These are phyloP conservation scores for Rusavskia elegans DNA, from an alignment of 495 filamentous ascomycete genomes.

Conservation along the genomic window DNA sequence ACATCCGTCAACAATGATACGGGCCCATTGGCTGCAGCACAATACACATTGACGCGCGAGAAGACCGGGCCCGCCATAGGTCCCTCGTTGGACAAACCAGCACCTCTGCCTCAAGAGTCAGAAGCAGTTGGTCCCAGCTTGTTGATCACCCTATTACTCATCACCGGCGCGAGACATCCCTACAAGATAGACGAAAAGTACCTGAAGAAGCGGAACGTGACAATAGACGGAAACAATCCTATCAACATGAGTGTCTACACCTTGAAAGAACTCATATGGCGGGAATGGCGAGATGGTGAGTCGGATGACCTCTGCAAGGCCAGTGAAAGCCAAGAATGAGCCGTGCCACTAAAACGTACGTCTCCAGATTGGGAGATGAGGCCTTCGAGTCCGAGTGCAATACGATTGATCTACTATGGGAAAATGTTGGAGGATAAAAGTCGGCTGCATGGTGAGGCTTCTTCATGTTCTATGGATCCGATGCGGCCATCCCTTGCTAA, in stretches of 20 bases:
- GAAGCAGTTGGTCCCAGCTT: conserved; percentile 30
- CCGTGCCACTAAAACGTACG: background rate
- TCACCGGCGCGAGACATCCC: conserved; percentile 70
- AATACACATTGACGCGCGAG: conserved; percentile 9
- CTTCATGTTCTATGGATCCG: too few relatives aligned
- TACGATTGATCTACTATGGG: conserved; percentile 78
- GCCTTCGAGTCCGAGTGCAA: conserved; percentile 67
- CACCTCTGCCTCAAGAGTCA: conserved; percentile 20
- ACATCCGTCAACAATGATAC: background rate
- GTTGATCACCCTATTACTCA: conserved; percentile 51
- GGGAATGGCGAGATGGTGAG: conserved; percentile 68
- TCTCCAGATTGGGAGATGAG: conserved; percentile 66
- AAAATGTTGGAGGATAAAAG: conserved; percentile 77
- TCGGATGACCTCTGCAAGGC: background rate
- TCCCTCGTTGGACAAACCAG: conserved; percentile 13
- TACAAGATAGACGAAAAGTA: conserved; percentile 81
- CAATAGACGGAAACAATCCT: conserved; percentile 62
- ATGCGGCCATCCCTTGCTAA: background rate
- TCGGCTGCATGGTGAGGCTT: conserved; percentile 47
- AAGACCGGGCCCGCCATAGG: conserved; percentile 14
- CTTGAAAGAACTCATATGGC: conserved; percentile 77
- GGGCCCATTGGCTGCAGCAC: background rate
- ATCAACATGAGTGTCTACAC: conserved; percentile 82
- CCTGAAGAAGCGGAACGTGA: conserved; percentile 58
- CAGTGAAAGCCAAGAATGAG: too few relatives aligned